phyloP scores from a whole-genome alignment of 208 protist species.

The Leptomonas pyrrhocoris region DNA sequence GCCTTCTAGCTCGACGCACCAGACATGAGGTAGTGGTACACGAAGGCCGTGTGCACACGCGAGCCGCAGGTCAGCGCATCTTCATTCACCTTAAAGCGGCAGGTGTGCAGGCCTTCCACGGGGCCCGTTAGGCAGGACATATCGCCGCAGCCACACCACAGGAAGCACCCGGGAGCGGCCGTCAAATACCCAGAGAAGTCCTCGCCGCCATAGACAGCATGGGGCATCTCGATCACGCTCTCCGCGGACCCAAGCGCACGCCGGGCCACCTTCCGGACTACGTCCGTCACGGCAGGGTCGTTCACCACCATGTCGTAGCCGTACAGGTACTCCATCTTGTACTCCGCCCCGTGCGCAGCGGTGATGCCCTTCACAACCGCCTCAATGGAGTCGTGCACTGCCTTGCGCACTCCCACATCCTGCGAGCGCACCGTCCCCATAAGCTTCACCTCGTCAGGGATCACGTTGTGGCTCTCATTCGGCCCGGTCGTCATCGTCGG shows the following conservation, averaged over 20 bases:
- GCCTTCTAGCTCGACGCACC: background rate
- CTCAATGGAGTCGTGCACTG: slow-evolving; percentile 43
- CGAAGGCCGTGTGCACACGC: slow-evolving; percentile 44
- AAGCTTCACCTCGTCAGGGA: slow-evolving; percentile 56
- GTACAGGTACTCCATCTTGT: slow-evolving; percentile 36
- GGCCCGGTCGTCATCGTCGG: slow-evolving; percentile 49
- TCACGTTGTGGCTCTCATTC: slow-evolving; percentile 69
- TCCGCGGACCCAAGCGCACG: slow-evolving; percentile 26
- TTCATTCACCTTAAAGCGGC: slow-evolving; percentile 49
- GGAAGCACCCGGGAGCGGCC: slow-evolving; percentile 35
- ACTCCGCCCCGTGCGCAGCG: slow-evolving; percentile 44
- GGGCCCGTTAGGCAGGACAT: slow-evolving; percentile 26
- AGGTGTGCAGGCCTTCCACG: slow-evolving; percentile 34
- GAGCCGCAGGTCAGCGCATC: slow-evolving; percentile 38
- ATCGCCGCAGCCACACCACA: slow-evolving; percentile 28
- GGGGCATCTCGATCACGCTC: slow-evolving; percentile 18
- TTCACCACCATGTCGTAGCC: slow-evolving; percentile 66
- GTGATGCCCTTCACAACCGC: slow-evolving; percentile 51
- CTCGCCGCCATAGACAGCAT: slow-evolving; percentile 41
- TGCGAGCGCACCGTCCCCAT: slow-evolving; percentile 58
- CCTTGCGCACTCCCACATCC: slow-evolving; percentile 35
- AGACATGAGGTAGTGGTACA: slow-evolving; percentile 27
- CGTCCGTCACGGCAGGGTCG: slow-evolving; percentile 39
- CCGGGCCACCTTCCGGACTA: slow-evolving; percentile 35
- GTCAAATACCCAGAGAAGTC: slow-evolving; percentile 55